These are phyloP conservation scores for Zychaea mexicana DNA, from an alignment of 371 early-diverging fungal genomes.

Conservation along the genomic window DNA sequence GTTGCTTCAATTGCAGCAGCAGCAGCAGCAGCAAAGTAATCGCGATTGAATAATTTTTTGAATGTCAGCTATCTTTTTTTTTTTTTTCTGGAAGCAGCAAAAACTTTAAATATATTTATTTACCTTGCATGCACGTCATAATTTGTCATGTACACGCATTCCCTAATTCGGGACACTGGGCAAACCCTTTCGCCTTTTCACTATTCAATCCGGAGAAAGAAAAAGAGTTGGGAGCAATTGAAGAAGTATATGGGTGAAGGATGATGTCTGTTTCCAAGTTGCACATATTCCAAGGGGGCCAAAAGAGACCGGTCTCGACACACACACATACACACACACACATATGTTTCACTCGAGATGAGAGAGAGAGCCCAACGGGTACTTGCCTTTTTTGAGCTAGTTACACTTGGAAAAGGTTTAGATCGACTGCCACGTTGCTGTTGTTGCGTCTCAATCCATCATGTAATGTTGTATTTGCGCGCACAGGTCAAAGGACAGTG, in stretches of 20 bases:
- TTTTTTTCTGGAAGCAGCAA: too few species aligned
- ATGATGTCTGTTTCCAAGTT: too few species aligned
- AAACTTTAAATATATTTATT: too few species aligned
- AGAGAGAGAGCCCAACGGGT: not conserved
- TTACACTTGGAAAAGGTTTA: constrained; percentile 1
- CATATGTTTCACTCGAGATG: not conserved
- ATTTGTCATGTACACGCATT: too few species aligned
- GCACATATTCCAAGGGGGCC: too few species aligned
- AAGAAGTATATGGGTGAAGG: too few species aligned
- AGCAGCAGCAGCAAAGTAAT: not conserved
- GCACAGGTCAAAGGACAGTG: not conserved
- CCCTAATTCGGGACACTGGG: too few species aligned
- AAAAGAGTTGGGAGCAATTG: not conserved
- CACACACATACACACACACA: not conserved
- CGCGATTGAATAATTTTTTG: too few species aligned
- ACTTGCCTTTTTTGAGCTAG: constrained; percentile 1
- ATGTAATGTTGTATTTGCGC: not conserved
- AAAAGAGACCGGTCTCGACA: not conserved
- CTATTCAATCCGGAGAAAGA: not conserved
- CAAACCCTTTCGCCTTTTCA: too few species aligned
- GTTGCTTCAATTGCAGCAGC: constrained; percentile 3
- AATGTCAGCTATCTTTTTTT: too few species aligned
- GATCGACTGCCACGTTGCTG: not conserved
- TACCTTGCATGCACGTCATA: too few species aligned
- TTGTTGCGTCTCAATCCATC: not conserved